Base-by-base conservation (phyloP, 2,329 filamentous ascomycete genomes). In the Verticillium isaacii region DNA sequence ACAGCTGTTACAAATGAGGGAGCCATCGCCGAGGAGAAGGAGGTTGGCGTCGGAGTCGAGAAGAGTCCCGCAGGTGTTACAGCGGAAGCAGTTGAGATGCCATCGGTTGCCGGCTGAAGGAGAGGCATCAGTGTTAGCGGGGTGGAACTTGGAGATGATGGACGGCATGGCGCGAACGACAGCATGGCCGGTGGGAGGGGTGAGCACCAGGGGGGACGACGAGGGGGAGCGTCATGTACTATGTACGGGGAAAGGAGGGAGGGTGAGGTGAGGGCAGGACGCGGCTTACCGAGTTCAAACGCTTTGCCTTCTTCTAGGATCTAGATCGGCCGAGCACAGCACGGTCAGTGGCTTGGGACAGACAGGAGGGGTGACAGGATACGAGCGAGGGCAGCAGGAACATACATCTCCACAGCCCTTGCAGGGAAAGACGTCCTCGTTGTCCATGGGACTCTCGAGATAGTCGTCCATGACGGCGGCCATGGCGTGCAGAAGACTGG, bases 11-110 rank as follows among this genome's bases (percentile, higher is more conserved):
- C 95, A 99, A 69, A 99, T 98, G 67, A 99, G 87, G 19, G 94
- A 98, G 67, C 95, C 95, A 79, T 99, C 95, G 74, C 95, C 95
- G 66, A 99, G 91, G 32, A 99, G 89, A 59, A 99, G 88, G 58
- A 99, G 89, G 77, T 98, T 98, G 70, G 95, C 95, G 74, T 99
- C 94, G 65, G 95, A 98, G 80, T 99, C 95, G 78, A 99, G 92
- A 62, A 97, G 88, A 64, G 93, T 97, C 72, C 88, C 87, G 82
- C 94, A 99, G 61, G 91, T 96, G 76, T 97, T 95, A 84, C 94
- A 98, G 74, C 93, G 90, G 80, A 99, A 99, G 82, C 95, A 99
- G 80, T 97, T 91, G 72, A 99, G 91, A 82, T 99, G 95, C 95
- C 94, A 98, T 84, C 94, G 87, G 76, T 96, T 95, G 66, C 93